These are phyloP conservation scores for Carex cristatella DNA, from an alignment of 176 grass and related monocot genomes.

Conservation along the genomic window DNA sequence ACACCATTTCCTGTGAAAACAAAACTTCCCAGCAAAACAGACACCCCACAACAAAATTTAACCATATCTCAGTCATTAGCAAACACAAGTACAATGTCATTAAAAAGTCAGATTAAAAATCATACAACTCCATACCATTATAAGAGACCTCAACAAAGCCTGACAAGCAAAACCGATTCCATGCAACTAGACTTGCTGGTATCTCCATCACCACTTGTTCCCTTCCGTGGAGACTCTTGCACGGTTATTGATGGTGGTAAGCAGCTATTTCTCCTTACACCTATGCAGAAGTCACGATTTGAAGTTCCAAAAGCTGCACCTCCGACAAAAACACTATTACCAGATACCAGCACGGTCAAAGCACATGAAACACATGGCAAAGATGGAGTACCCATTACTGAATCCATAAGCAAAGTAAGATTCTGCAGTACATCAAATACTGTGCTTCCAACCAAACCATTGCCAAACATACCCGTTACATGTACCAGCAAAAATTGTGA, in stretches of 20 bases:
- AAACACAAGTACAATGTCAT: conserved; percentile 2
- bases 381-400: background rate
- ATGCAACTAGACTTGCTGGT: conserved; percentile 34
- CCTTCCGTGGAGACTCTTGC: conserved; percentile 62
- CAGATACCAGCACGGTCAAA: background rate
- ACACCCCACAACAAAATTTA: background rate
- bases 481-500: background rate
- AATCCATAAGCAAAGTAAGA: background rate
- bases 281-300: conserved; percentile 47
- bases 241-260: conserved; percentile 51
- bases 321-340: background rate
- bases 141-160: conserved; percentile 28
- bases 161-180: background rate
- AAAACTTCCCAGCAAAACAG: conserved; percentile 26
- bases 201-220: conserved; percentile 91
- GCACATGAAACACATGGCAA: background rate
- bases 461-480: background rate
- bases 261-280: conserved; percentile 84
- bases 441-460: background rate
- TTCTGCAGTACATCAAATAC: conserved; percentile 8
- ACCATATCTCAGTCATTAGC: conserved; percentile 12
- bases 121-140: background rate
- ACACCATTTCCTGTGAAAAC: conserved; percentile 1
- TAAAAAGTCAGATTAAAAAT: conserved; percentile 10
- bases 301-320: conserved; percentile 6